These are phyloP conservation scores for Emmonsiellopsis sp. DNA, from an alignment of 2,329 filamentous ascomycete species.

Conservation along the genomic window DNA sequence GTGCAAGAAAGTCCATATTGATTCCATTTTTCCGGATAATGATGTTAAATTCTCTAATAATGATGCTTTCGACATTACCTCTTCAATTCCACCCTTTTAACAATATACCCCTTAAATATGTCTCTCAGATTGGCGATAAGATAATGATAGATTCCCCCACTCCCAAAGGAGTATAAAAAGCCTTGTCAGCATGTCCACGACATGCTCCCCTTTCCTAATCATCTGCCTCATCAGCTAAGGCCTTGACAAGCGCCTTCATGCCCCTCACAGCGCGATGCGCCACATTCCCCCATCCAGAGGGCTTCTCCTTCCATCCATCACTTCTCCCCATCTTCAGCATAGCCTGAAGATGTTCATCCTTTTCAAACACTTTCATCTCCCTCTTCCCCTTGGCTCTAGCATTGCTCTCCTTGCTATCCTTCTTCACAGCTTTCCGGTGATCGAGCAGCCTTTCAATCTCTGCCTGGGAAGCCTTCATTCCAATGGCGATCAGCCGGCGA, in stretches of 20 bases:
- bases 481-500: conserved; percentile 11
- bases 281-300: conserved; percentile 12
- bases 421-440: conserved; percentile 4
- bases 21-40: no score
- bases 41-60: no score
- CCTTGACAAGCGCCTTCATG: conserved; percentile 9
- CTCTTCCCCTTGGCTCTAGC: conserved; percentile 1
- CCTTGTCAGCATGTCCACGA: neutral
- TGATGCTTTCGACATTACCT: no score
- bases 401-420: neutral
- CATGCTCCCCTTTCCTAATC: neutral
- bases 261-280: conserved; percentile 11
- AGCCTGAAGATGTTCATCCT: conserved; percentile 12
- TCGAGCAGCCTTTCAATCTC: conserved; percentile 10
- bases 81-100: no score
- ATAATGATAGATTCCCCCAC: no score
- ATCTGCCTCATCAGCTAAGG: conserved; percentile 1
- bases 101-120: no score
- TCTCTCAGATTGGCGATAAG: no score
- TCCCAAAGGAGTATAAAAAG: neutral
- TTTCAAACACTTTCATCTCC: conserved; percentile 2
- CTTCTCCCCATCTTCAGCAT: conserved; percentile 15
- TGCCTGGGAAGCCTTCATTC: conserved; percentile 9
- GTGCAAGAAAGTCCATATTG: no score
- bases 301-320: neutral